Evolutionary conservation across 257 asterid genomes (phyloP).

Genomic region (Nicotiana tabacum): DNA sequence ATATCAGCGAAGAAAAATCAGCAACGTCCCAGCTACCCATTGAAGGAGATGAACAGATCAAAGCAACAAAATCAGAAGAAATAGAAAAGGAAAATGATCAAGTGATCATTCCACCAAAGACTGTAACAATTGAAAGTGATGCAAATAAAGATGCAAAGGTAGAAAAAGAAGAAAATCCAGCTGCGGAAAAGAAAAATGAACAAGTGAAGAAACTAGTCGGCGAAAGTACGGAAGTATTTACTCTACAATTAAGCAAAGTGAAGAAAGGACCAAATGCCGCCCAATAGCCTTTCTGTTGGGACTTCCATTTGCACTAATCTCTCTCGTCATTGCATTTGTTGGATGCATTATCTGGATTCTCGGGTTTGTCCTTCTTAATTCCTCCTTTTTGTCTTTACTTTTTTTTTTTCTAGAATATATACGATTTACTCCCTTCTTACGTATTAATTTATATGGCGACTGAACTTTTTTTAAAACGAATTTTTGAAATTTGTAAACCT

Average conservation of each 20-base stretch:
- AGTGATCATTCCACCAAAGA: background rate
- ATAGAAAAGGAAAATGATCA: background rate
- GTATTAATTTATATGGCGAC: too few species aligned
- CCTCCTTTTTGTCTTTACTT: too few species aligned
- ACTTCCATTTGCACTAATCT: conserved; percentile 70
- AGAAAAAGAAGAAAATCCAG: background rate
- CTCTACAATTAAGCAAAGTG: background rate
- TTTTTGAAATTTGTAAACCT: too few species aligned
- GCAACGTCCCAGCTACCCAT: background rate
- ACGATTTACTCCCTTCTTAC: too few species aligned
- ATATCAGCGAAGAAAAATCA: background rate
- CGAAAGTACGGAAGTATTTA: background rate
- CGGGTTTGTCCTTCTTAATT: conserved; percentile 35
- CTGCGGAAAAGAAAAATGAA: background rate
- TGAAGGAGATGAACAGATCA: background rate
- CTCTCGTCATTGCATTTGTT: conserved; percentile 57
- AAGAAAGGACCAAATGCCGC: conserved; percentile 22
- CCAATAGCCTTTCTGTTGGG: conserved; percentile 49
- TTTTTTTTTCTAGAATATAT: too few species aligned
- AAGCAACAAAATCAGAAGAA: background rate
- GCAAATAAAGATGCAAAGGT: too few species aligned
- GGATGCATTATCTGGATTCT: conserved; percentile 71
- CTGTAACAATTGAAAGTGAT: background rate
- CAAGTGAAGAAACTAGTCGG: background rate
- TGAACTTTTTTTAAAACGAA: too few species aligned